phyloP scores from a whole-genome alignment of 2,329 filamentous ascomycete genomes.

The Arthrobotrys musiformis region DNA sequence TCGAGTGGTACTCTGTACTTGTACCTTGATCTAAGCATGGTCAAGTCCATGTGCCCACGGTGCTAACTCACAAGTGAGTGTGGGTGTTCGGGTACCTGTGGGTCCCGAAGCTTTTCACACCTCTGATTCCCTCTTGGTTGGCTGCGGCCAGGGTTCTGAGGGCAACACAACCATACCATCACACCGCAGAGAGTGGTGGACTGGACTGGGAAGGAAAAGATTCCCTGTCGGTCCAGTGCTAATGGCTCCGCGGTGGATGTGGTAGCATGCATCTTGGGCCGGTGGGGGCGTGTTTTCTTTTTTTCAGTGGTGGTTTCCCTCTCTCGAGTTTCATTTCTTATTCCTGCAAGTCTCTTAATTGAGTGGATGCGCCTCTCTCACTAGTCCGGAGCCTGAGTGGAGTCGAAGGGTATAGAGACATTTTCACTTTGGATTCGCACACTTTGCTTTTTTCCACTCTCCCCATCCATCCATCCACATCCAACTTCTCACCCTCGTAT shows the following conservation, averaged over 20 bases:
- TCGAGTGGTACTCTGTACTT: conserved; percentile 43
- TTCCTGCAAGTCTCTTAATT: conserved; percentile 53
- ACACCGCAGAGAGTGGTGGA: conserved; percentile 39
- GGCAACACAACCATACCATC: conserved; percentile 45
- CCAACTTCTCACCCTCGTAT: conserved; percentile 51
- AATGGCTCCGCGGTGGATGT: conserved; percentile 14
- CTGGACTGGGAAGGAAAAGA: conserved; percentile 15
- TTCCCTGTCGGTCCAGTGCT: conserved; percentile 34
- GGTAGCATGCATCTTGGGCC: conserved; percentile 8
- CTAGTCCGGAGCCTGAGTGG: conserved; percentile 47
- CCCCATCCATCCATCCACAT: not conserved
- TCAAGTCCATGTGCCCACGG: conserved; percentile 53
- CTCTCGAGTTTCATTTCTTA: conserved; percentile 51
- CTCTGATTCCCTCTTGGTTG: conserved; percentile 49
- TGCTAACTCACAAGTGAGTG: conserved; percentile 37
- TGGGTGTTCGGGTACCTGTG: conserved; percentile 48
- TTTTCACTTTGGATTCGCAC: conserved; percentile 15
- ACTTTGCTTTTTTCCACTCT: conserved; percentile 4
- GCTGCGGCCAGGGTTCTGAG: conserved; percentile 41
- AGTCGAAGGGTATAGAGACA: conserved; percentile 51
- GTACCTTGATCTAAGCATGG: conserved; percentile 37
- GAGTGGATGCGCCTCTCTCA: conserved; percentile 25
- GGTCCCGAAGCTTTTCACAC: conserved; percentile 34
- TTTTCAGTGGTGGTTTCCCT: not conserved
- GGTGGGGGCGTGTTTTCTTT: conserved; percentile 4